Conservation (phyloP, 169 alveolate genomes). For the Plasmodium ovale region DNA sequence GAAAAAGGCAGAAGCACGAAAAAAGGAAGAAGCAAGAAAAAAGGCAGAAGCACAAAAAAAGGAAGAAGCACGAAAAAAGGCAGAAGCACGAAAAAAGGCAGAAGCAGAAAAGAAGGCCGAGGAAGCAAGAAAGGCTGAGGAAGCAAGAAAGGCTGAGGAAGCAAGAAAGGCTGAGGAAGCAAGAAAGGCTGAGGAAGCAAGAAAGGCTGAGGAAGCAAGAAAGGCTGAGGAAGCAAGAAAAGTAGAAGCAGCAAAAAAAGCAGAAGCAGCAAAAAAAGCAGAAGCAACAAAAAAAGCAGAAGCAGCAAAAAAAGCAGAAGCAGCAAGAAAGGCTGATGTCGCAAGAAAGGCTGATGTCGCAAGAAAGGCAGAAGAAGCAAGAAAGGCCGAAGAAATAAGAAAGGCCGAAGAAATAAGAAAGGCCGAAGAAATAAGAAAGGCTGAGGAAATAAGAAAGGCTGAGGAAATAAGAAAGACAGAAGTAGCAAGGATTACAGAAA, state of each 20-base stretch:
- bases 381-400: not conserved
- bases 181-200: not conserved
- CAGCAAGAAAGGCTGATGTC: not conserved
- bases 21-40: not conserved
- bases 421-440: slow-evolving; percentile 7
- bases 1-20: not conserved
- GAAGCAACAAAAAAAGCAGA: not conserved
- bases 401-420: not conserved
- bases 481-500: not conserved
- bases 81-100: not conserved
- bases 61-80: not conserved
- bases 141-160: not conserved
- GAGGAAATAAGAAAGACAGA: slow-evolving; percentile 4
- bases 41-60: not conserved
- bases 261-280: not conserved
- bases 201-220: not conserved
- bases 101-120: not conserved
- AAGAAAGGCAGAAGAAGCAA: not conserved
- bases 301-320: slow-evolving; percentile 2
- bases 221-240: slow-evolving; percentile 4
- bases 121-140: not conserved
- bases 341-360: not conserved
- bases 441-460: not conserved
- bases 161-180: slow-evolving; percentile 3
- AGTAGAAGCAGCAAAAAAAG: not conserved